These are phyloP conservation scores for Malus hybrid DNA, from an alignment of 331 rosid genomes.

Conservation along the genomic window DNA sequence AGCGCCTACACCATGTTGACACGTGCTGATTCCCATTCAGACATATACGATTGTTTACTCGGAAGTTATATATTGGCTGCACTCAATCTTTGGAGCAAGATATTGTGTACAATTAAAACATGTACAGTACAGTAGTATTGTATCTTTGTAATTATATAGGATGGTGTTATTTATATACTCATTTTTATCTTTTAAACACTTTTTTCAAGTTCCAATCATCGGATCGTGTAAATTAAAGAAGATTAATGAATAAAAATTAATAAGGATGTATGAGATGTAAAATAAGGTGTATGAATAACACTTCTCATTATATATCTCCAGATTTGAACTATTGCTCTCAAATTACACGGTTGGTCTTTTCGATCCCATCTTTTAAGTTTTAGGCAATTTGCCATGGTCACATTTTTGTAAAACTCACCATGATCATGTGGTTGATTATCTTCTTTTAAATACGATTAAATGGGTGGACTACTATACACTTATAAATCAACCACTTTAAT, in stretches of 20 bases:
- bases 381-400: too few species aligned
- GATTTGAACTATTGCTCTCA: too few species aligned
- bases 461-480: too few species aligned
- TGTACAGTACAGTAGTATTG: neutral
- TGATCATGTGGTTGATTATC: too few species aligned
- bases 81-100: neutral
- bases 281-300: fast-evolving
- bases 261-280: fast-evolving
- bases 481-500: too few species aligned
- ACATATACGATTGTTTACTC: neutral
- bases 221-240: too few species aligned
- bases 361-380: too few species aligned
- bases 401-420: too few species aligned
- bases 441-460: too few species aligned
- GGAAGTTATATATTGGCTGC: neutral
- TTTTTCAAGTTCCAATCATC: fast-evolving
- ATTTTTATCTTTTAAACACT: fast-evolving
- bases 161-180: fast-evolving
- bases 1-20: neutral
- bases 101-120: neutral
- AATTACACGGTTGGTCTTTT: too few species aligned
- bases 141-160: neutral
- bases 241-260: too few species aligned
- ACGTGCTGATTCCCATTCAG: neutral
- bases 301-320: too few species aligned